Conservation (phyloP, 176 grass and related monocot genomes). For the Cenchrus purpureus region DNA sequence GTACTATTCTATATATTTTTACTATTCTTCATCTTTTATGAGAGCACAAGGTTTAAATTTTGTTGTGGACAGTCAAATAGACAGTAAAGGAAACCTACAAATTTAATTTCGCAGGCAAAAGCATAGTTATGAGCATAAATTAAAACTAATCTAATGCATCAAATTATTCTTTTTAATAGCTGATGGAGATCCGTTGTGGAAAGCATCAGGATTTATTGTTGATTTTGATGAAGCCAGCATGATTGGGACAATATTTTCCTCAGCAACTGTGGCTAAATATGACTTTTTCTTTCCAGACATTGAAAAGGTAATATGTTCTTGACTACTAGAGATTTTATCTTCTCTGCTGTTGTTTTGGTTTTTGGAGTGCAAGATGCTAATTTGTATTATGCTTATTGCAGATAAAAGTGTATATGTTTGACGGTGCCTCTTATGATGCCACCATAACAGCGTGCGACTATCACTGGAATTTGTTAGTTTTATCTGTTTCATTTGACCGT, state of each 20-base stretch:
- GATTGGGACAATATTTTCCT: neutral
- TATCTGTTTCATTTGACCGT: slow-evolving; percentile 16
- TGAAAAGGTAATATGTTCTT: neutral
- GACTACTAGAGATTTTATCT: neutral
- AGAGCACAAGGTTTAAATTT: too few species aligned
- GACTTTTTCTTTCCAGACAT: neutral
- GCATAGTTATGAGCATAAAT: neutral
- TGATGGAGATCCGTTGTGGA: neutral
- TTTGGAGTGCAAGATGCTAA: neutral
- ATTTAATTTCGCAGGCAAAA: too few species aligned
- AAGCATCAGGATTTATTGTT: neutral
- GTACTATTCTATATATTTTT: too few species aligned
- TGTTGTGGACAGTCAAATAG: too few species aligned
- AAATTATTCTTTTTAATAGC: neutral
- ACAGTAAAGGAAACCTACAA: too few species aligned
- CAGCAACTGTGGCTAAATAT: neutral
- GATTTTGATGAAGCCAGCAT: neutral
- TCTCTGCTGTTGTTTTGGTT: neutral
- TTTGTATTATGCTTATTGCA: neutral
- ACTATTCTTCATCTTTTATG: too few species aligned
- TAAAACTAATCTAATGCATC: neutral
- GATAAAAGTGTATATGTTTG: slow-evolving; percentile 24
- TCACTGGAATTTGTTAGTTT: slow-evolving; percentile 20
- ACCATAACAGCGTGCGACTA: neutral
- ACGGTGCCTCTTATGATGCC: slow-evolving; percentile 18